These are phyloP conservation scores for Omphalea diandra DNA, from an alignment of 441 rosid species.

Conservation along the genomic window DNA sequence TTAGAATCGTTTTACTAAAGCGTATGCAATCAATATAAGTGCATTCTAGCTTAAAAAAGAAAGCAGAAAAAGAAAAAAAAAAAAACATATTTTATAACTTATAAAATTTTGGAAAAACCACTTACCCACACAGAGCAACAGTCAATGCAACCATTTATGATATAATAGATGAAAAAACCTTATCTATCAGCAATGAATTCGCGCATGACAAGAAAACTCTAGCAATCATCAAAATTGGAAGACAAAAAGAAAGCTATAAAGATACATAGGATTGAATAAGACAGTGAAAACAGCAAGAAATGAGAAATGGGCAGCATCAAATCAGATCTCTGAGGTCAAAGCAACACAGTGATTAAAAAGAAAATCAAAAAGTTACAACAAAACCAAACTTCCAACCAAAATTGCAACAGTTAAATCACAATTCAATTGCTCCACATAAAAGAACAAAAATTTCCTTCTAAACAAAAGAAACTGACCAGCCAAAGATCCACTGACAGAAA, in stretches of 20 bases:
- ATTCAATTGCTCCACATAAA: slow-evolving; percentile 21
- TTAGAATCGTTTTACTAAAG: slow-evolving; percentile 6
- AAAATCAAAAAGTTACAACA: slow-evolving; percentile 5
- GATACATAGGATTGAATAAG: slow-evolving; percentile 11
- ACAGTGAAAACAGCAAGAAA: slow-evolving; percentile 15
- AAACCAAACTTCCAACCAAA: slow-evolving; percentile 14
- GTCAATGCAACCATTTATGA: slow-evolving; percentile 10
- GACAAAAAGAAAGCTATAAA: neutral
- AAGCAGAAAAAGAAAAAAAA: neutral
- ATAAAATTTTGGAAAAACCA: slow-evolving; percentile 11
- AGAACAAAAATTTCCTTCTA: slow-evolving; percentile 13
- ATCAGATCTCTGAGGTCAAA: slow-evolving; percentile 21
- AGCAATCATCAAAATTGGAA: neutral
- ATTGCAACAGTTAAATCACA: slow-evolving; percentile 11
- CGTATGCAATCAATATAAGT: neutral
- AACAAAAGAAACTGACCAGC: neutral
- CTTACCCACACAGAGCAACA: neutral
- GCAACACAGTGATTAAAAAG: slow-evolving; percentile 3
- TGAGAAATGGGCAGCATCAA: slow-evolving; percentile 20
- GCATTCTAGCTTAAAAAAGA: neutral
- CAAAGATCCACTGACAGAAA: slow-evolving; percentile 18
- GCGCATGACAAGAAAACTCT: slow-evolving; percentile 21
- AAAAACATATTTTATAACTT: slow-evolving; percentile 7
- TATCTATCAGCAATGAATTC: slow-evolving; percentile 16
- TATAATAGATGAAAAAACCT: slow-evolving; percentile 11